Percentiles rank a stretch among this genome's conserved stretches.
Evolutionary conservation across 495 filamentous ascomycete genomes (phyloP).

Genomic region (Massariosphaeria phaeospora): DNA sequence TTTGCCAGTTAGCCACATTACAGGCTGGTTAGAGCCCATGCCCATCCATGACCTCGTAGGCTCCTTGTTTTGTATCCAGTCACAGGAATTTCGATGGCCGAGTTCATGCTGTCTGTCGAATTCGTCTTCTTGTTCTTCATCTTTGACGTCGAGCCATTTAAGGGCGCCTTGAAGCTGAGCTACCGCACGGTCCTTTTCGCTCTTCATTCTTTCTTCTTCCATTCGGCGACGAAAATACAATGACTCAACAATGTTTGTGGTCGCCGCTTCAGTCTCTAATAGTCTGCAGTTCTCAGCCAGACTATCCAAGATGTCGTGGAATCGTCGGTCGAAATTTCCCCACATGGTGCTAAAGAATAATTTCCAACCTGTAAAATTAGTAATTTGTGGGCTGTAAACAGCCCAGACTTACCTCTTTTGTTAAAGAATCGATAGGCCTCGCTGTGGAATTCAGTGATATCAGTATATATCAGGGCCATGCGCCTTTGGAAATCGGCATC

Average conservation of each 20-base stretch:
- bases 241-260: constrained; percentile 11
- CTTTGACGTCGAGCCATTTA: constrained; percentile 12
- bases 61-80: no score
- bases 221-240: neutral
- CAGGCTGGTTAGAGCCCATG: neutral
- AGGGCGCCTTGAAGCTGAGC: neutral
- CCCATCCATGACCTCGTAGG: constrained; percentile 11
- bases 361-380: constrained; percentile 18
- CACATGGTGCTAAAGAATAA: constrained; percentile 15
- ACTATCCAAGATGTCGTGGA: constrained; percentile 14
- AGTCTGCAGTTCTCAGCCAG: constrained; percentile 10
- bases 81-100: no score
- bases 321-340: constrained; percentile 5
- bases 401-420: no score
- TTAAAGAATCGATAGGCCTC: constrained; percentile 21
- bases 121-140: constrained; percentile 2
- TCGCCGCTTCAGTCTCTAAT: constrained; percentile 14
- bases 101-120: constrained; percentile 1
- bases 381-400: no score
- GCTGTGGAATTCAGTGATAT: constrained; percentile 22
- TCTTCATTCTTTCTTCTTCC: constrained; percentile 1
- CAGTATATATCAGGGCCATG: constrained; percentile 17
- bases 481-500: constrained; percentile 17
- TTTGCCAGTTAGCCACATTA: constrained; percentile 5
- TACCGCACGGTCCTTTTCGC: constrained; percentile 1